Conservation (phyloP, 2,329 filamentous ascomycete genomes). For the Ophioceras dolichostomum region DNA sequence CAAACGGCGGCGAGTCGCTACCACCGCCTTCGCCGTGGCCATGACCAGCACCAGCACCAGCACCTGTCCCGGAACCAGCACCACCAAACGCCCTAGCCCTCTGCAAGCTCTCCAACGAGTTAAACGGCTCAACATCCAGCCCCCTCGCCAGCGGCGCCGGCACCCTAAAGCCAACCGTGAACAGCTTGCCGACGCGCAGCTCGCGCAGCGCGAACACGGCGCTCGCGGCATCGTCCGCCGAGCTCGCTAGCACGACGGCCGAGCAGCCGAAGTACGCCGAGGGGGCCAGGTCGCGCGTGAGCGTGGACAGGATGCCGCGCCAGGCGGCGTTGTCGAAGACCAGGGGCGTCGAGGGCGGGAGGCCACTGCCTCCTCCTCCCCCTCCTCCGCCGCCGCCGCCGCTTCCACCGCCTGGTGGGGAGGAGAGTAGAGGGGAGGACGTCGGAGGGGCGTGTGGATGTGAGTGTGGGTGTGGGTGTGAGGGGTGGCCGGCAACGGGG, state of each 20-base stretch:
- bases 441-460: not conserved
- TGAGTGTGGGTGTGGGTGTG: constrained; percentile 9
- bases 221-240: constrained; percentile 63
- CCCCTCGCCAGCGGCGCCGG: constrained; percentile 48
- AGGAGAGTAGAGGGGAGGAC: not conserved
- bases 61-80: no score
- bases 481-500: constrained; percentile 27
- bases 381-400: not conserved
- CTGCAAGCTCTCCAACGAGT: constrained; percentile 55
- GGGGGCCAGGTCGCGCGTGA: constrained; percentile 71
- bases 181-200: constrained; percentile 65
- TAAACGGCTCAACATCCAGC: constrained; percentile 66
- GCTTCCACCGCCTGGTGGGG: constrained; percentile 3
- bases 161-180: constrained; percentile 71
- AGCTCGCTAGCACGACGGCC: constrained; percentile 62
- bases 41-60: no score
- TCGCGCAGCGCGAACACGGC: constrained; percentile 69
- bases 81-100: constrained; percentile 37
- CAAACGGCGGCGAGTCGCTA: constrained; percentile 49
- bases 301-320: constrained; percentile 72
- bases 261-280: constrained; percentile 68
- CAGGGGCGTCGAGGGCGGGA: constrained; percentile 40
- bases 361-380: constrained; percentile 6
- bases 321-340: constrained; percentile 74
- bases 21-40: constrained; percentile 4